Evolutionary conservation across 169 alveolate genomes (phyloP).

Genomic region (Toxoplasma gondii): DNA sequence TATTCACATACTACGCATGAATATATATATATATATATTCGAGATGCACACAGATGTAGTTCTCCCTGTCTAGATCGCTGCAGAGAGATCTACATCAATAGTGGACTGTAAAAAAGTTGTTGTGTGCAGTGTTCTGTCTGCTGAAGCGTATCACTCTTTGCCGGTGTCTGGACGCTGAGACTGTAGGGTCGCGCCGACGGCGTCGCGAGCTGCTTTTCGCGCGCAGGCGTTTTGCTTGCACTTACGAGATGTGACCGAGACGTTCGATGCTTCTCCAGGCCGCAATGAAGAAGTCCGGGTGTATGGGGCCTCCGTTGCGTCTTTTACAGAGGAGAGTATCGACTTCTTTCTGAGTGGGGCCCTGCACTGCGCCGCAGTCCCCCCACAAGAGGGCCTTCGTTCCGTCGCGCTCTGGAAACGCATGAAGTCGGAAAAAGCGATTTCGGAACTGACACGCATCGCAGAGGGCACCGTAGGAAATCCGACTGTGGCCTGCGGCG

Average conservation of each 20-base stretch:
- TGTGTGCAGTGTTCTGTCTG: too few species aligned
- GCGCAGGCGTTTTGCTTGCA: too few species aligned
- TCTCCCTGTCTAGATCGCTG: too few species aligned
- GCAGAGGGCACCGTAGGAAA: background rate
- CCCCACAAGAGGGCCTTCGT: background rate
- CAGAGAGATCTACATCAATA: too few species aligned
- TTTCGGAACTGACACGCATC: background rate
- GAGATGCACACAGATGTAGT: too few species aligned
- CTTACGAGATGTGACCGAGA: background rate
- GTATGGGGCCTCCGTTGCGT: background rate
- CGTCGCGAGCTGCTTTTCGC: too few species aligned
- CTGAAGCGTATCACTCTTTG: too few species aligned
- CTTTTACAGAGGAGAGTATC: background rate
- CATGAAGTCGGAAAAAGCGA: conserved; percentile 26
- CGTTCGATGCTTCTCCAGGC: conserved; percentile 3
- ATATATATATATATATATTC: too few species aligned
- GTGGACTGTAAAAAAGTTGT: too few species aligned
- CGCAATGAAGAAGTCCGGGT: background rate
- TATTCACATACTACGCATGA: too few species aligned
- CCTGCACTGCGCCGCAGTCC: background rate
- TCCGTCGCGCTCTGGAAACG: background rate
- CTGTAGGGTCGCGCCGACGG: too few species aligned
- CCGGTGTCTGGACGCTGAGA: too few species aligned
- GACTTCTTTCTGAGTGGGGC: background rate
- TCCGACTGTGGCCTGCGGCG: background rate